Evolutionary conservation across 2,329 filamentous ascomycete species (phyloP).

Genomic region (Rutstroemia sydowiana): DNA sequence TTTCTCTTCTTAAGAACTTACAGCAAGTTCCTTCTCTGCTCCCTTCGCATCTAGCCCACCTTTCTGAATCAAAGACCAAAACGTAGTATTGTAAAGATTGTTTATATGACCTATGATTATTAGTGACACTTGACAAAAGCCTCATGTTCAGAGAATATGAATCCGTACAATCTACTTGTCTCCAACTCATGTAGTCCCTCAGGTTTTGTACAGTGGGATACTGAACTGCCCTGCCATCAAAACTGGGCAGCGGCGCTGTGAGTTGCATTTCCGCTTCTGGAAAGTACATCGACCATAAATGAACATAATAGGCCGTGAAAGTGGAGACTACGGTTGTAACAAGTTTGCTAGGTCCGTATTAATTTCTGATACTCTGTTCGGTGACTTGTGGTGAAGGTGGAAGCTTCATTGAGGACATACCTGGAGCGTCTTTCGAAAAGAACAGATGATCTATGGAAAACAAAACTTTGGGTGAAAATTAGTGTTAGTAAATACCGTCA

Average conservation of each 20-base stretch:
- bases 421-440: constrained; percentile 82
- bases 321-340: constrained; percentile 86
- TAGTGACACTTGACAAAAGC: neutral
- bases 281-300: constrained; percentile 72
- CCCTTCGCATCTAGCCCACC: constrained; percentile 69
- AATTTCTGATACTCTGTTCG: neutral
- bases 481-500: neutral
- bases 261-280: constrained; percentile 61
- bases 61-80: constrained; percentile 79
- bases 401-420: constrained; percentile 37
- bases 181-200: constrained; percentile 93
- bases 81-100: constrained; percentile 96
- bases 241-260: constrained; percentile 71
- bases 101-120: constrained; percentile 74
- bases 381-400: neutral
- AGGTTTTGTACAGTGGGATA: constrained; percentile 80
- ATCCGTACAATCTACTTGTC: constrained; percentile 82
- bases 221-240: constrained; percentile 84
- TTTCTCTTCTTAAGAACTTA: constrained; percentile 33
- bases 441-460: constrained; percentile 74
- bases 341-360: constrained; percentile 58
- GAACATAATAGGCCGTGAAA: constrained; percentile 86
- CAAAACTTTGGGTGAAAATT: constrained; percentile 52
- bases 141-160: neutral
- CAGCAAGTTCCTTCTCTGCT: constrained; percentile 74